Percentiles rank a stretch among this genome's conserved stretches.
Evolutionary conservation across 148 eudicot species (phyloP).

Genomic region (Talinum fruticosum): DNA sequence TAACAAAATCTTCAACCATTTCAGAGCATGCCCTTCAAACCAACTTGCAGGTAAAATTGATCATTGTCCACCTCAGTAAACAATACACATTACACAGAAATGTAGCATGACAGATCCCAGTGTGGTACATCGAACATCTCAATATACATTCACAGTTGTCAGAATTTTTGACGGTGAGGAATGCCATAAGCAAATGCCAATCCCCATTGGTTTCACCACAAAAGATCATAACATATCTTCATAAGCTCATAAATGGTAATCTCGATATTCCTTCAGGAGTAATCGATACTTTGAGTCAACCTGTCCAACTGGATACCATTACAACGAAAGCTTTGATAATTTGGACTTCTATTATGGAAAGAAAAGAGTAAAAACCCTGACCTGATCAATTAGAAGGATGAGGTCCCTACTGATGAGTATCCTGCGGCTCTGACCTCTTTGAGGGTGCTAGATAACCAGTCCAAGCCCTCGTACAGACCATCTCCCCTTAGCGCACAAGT

Average conservation of each 20-base stretch:
- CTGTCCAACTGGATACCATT: neutral
- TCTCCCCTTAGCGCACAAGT: slow-evolving; percentile 95
- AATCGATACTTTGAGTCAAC: slow-evolving; percentile 1
- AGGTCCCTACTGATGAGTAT: slow-evolving; percentile 68
- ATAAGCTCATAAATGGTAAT: slow-evolving; percentile 10
- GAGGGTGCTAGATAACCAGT: slow-evolving; percentile 91
- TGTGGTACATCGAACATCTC: slow-evolving; percentile 11
- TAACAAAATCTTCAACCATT: slow-evolving; percentile 6
- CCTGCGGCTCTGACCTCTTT: slow-evolving; percentile 89
- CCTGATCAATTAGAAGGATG: slow-evolving; percentile 49
- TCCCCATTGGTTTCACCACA: slow-evolving; percentile 16
- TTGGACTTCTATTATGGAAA: neutral
- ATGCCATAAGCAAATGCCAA: slow-evolving; percentile 7
- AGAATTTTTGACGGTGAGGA: slow-evolving; percentile 1
- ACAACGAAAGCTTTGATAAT: neutral
- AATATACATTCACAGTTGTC: slow-evolving; percentile 28
- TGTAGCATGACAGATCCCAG: slow-evolving; percentile 15
- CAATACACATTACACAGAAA: slow-evolving; percentile 8
- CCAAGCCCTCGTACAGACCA: slow-evolving; percentile 96
- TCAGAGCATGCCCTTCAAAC: neutral
- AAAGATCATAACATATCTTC: slow-evolving; percentile 11
- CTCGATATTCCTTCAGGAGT: slow-evolving; percentile 10
- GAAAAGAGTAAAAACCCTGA: slow-evolving; percentile 26
- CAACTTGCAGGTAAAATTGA: neutral
- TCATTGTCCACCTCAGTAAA: slow-evolving; percentile 11